Conservation (phyloP, 2,329 filamentous ascomycete species). For the Epichloe sylvatica region DNA sequence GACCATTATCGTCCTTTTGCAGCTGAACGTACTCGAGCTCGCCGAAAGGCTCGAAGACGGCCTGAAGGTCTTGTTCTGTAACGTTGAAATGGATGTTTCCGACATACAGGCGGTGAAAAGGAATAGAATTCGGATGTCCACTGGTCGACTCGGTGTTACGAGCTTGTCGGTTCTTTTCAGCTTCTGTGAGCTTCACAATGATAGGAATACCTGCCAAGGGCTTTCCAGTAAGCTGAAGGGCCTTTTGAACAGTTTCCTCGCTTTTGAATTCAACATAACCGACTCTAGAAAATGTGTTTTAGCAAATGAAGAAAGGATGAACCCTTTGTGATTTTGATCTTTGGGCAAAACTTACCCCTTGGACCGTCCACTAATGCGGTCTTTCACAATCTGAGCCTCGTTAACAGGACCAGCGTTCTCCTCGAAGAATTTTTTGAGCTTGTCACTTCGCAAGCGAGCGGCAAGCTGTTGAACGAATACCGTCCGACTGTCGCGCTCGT, state of each 20-base stretch:
- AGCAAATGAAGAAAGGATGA: no score
- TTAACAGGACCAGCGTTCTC: constrained; percentile 89
- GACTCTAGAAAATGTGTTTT: constrained; percentile 46
- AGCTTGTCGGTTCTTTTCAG: constrained; percentile 96
- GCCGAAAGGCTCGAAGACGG: constrained; percentile 94
- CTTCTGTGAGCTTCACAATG: constrained; percentile 95
- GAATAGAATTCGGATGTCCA: constrained; percentile 65
- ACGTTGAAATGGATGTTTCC: constrained; percentile 99
- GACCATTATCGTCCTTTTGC: constrained; percentile 78
- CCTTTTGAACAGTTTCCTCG: constrained; percentile 84
- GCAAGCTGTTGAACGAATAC: constrained; percentile 98
- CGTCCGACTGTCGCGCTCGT: constrained; percentile 91
- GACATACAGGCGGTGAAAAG: constrained; percentile 95
- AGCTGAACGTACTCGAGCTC: constrained; percentile 95
- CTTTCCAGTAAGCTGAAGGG: constrained; percentile 96
- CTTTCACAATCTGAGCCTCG: constrained; percentile 97
- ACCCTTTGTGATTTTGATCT: not conserved
- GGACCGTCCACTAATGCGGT: constrained; percentile 87
- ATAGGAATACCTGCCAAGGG: constrained; percentile 97
- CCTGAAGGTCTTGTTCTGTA: constrained; percentile 86
- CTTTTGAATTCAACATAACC: constrained; percentile 98
- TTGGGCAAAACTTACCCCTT: constrained; percentile 59
- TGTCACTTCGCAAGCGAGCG: constrained; percentile 78
- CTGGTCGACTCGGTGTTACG: constrained; percentile 61
- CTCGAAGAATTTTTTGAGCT: constrained; percentile 94